Base-by-base conservation (phyloP, 192 early-diverging fungal species). In the Coemansia sp. region DNA sequence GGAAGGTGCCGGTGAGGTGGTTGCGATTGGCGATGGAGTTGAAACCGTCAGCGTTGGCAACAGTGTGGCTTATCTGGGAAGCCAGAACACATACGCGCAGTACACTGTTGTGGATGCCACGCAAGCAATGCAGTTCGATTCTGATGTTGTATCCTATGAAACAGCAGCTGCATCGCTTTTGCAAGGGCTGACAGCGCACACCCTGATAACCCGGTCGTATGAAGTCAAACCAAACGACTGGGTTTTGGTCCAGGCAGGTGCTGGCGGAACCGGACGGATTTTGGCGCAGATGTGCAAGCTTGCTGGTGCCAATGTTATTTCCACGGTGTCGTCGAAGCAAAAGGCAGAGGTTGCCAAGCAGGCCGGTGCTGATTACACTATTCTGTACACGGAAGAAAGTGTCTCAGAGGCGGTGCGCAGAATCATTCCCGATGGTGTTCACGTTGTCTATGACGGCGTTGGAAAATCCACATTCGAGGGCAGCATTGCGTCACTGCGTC, bases 401-500 rank as follows among this genome's bases (percentile, higher is more conserved):
- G 76, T 94, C 2, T 70, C 84, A 0, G 80, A 83, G 29, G 79
- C 87, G 29, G 91, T 98, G 37, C 86, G 84, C 65, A 75, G 84
- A 52, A 85, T 98, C 34, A 93, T 94, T 0, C 72, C 78, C 37
- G 68, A 87, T 49, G 93, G 93, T 18, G 90, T 90, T 18, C 85
- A 93, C 42, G 93, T 84, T 21, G 92, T 93, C 29, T 92, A 85
- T 64, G 96, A 98, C 66, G 91, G 94, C 33, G 90, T 98, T n/a
- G 96, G 96, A n/a, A 90, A 89, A 65, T 71, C 86, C 3, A 95
- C 95, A 0, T 98, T 92, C 71, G 87, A 90, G 43, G 82, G 78
- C 5, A 90, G 89, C 16, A 70, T 95, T 9, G 74, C 84, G 15
- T 88, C 83, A 23, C 61, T 89, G 45, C 78, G 87, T 13, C 81